Conservation (phyloP, 176 grass and related monocot genomes). For the Musa acuminata region DNA sequence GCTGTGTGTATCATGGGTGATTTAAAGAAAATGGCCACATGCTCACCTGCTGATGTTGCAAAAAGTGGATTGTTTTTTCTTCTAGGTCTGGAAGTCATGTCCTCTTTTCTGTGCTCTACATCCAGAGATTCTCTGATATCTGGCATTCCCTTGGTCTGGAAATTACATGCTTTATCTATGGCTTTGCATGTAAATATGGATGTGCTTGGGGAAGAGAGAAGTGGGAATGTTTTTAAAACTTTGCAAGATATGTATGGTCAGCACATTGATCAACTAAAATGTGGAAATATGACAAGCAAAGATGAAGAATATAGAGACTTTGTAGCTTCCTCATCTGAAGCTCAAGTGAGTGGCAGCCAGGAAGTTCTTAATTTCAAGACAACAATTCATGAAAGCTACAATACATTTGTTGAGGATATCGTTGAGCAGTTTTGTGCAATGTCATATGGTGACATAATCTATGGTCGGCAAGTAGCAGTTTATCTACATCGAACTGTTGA, state of each 20-base stretch:
- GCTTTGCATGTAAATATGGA: slow-evolving; percentile 53
- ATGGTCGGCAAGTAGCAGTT: slow-evolving; percentile 77
- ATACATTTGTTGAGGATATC: slow-evolving; percentile 71
- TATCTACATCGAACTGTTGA: slow-evolving; percentile 79
- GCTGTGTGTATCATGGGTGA: slow-evolving; percentile 54
- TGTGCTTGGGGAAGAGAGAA: slow-evolving; percentile 68
- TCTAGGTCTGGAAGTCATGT: slow-evolving; percentile 67
- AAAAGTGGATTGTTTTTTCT: slow-evolving; percentile 75
- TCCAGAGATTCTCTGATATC: slow-evolving; percentile 15
- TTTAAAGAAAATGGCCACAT: slow-evolving; percentile 28
- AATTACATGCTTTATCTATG: slow-evolving; percentile 77
- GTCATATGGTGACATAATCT: slow-evolving; percentile 72
- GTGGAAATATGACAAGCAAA: slow-evolving; percentile 12
- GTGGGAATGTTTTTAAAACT: slow-evolving; percentile 56
- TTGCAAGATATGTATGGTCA: slow-evolving; percentile 81
- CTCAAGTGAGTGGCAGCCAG: slow-evolving; percentile 7
- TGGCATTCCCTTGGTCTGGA: slow-evolving; percentile 68
- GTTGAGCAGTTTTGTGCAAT: slow-evolving; percentile 73
- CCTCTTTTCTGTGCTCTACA: slow-evolving; percentile 32
- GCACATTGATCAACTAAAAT: slow-evolving; percentile 28
- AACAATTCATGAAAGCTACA: slow-evolving; percentile 78
- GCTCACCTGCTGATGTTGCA: slow-evolving; percentile 30
- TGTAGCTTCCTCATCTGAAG: slow-evolving; percentile 11
- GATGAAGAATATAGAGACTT: slow-evolving; percentile 18
- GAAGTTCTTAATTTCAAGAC: slow-evolving; percentile 67